Evolutionary conservation across 179 eudicot species (phyloP), one percentile per base, ranked within the genome.

Genomic region (Heliamphora pulchella): DNA sequence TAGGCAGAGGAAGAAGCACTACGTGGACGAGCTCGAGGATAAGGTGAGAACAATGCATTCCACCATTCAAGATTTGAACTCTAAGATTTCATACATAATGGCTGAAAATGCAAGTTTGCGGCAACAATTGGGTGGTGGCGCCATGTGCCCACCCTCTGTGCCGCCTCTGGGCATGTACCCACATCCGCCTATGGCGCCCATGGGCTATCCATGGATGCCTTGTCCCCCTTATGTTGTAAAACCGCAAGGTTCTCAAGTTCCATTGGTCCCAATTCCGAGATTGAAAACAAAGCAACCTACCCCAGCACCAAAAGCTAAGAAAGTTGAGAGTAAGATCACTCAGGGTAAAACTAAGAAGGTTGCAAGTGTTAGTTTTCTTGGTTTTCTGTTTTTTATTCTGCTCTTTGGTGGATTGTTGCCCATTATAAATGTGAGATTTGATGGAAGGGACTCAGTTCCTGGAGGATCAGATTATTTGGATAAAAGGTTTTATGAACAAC

Each of bases 21-120:
- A 95, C 76, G 90, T 93, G 0, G 97, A 91, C 84, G 98, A 91
- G 86, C 88, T 95, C 14, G 97, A 95, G 90, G 97, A 91, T 81
- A 95, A 95, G 87, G 95, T 95, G 59, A 90, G 87, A 69, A 57
- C 84, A 3, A 93, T 95, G 98, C 89, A 89, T 39, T 85, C 97
- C 1, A 95, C 95, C 0, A 93, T 95, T 64, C 92, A 90, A 17
- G 98, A 95, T 69, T 82, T 95, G 82, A 95, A 92, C 65, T 81
- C 90, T 5, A 91, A 80, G 83, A 85, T 95, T 64, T 80, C 93
- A 7, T 91, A 88, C 76, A 55, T 93, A 14, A 87, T 91, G 89
- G 92, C 94, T 0, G 98, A 95, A 82, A 95, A 95, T 82, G 91
- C 89, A 0, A 84, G 81, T 39, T 87, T 95, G 71, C 81, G 90